phyloP scores from a whole-genome alignment of 371 early-diverging fungal genomes.

The Circinella umbellata region DNA sequence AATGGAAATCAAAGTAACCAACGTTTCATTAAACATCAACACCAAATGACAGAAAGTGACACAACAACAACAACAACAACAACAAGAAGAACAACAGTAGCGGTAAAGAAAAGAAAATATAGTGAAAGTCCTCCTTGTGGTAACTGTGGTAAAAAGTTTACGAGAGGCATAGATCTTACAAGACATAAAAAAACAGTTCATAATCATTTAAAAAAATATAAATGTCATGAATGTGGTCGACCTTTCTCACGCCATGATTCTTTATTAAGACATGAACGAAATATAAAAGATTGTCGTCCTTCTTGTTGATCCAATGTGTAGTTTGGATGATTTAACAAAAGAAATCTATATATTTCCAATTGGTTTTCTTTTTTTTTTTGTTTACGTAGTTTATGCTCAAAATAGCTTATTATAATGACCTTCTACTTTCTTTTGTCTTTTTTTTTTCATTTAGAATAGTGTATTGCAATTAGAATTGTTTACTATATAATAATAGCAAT shows the following conservation, averaged over 20 bases:
- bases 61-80: background rate
- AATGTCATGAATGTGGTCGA: background rate
- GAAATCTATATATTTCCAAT: no score
- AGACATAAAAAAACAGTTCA: background rate
- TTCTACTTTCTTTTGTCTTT: no score
- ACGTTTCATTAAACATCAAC: background rate
- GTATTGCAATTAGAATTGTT: no score
- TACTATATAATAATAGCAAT: no score
- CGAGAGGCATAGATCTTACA: background rate
- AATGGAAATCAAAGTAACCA: no score
- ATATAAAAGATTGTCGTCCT: background rate
- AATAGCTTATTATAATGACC: no score
- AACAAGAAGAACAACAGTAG: background rate
- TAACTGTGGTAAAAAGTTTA: background rate
- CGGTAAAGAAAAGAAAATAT: background rate
- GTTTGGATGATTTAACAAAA: no score
- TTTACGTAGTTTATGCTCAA: no score
- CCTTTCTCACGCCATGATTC: background rate
- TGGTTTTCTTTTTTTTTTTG: no score
- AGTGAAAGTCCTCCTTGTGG: background rate
- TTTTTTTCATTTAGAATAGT: no score
- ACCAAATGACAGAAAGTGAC: background rate
- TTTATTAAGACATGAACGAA: background rate
- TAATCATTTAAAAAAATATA: background rate
- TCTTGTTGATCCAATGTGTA: no score